Evolutionary conservation across 2,329 filamentous ascomycete species (phyloP), one percentile per base, ranked within the genome.

Genomic region (Claviceps lovelessii): DNA sequence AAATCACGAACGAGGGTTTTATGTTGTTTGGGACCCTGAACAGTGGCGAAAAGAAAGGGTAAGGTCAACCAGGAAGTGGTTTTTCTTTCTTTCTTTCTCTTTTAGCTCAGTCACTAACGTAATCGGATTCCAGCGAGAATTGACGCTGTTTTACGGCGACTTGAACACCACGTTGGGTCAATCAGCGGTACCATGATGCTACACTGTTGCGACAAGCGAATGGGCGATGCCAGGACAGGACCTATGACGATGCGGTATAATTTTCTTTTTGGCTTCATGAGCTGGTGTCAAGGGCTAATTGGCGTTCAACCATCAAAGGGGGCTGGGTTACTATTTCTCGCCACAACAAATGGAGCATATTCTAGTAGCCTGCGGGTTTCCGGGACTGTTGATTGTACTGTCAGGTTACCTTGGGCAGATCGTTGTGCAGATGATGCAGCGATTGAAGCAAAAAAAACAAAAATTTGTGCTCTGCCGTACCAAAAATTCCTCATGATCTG

Each of bases 1-100:
- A 13, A 77, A 72, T 53, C 77, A 80, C 51, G 82, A 85, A 67
- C 77, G 81, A 56, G 82, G 82, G 0, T 84, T 78, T 67, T 85
- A 85, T 64, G 76, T 84, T 56, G 76, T 85, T 55, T 85, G 82
- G 77, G 80, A 84, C 60, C 77, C 78, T 9, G 70, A 69, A n/a
- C 73, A 71, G 53, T 85, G 81, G 81, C 74, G 76, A 50, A 81
- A 81, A 65, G 79, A 84, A 60, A 72, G 81, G 58, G 81, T 84
- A 73, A 65, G 79, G 79, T 72, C 79, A 58, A 80, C 83, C 73
- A 15, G 15, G 9, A 13, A 72, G 44, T 46, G 17, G 15, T 37
- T 44, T 9, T 41, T 17, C 17, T 41, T n/a, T 7, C n/a, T 41
- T 39, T 37, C 11, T 37, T 37, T 37, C 11, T 15, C 11, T 37